phyloP scores from a whole-genome alignment of 805 yeast species.

The Schwanniomyces yamadae region DNA sequence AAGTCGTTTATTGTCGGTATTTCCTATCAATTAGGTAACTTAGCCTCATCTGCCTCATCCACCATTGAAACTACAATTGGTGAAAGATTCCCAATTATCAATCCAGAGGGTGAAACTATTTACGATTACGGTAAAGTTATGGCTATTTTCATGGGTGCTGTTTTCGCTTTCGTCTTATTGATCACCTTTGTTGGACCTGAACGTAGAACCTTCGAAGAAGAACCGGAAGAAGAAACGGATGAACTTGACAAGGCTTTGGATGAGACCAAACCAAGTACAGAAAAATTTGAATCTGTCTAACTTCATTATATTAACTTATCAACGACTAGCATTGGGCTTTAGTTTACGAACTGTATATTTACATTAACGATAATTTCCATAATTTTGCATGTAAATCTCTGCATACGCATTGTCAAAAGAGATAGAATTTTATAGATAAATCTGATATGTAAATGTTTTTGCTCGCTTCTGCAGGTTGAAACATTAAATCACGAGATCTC shows the following conservation, averaged over 20 bases:
- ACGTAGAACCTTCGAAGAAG: conserved; percentile 6
- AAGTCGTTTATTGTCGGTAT: conserved; percentile 62
- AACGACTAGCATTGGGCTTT: no score
- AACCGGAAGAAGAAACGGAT: not conserved
- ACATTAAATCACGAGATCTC: no score
- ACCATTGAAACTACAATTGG: conserved; percentile 71
- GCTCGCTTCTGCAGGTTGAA: no score
- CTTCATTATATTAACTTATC: not conserved
- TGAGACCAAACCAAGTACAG: not conserved
- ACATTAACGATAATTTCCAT: no score
- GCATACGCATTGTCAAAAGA: no score
- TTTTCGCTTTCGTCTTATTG: conserved; percentile 50
- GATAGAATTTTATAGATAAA: no score
- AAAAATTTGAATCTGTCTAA: not conserved
- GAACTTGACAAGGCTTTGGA: not conserved
- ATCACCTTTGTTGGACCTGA: conserved; percentile 60
- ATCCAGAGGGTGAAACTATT: conserved; percentile 16
- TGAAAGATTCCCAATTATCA: conserved; percentile 51
- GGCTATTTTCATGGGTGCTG: conserved; percentile 67
- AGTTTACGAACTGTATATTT: no score
- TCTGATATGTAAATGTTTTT: no score
- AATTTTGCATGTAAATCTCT: no score
- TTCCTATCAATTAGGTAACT: conserved; percentile 70
- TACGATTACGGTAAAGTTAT: conserved; percentile 65
- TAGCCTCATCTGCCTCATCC: conserved; percentile 68